phyloP scores from a whole-genome alignment of 2,329 filamentous ascomycete species.

The Aspergillus latus region DNA sequence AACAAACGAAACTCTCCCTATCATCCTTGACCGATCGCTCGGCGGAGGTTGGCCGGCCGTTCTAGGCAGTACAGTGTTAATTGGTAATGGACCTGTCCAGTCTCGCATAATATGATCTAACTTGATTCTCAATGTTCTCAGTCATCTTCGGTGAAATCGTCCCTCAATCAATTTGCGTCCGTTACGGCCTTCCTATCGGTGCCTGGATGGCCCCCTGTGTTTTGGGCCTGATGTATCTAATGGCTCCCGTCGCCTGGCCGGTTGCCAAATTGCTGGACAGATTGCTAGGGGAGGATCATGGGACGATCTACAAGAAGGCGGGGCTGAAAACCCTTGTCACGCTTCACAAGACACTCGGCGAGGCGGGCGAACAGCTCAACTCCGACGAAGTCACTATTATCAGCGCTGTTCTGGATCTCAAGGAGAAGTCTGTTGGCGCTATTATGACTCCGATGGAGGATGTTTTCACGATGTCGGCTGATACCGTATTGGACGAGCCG shows the following conservation, averaged over 20 bases:
- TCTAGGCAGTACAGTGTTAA: conserved; percentile 86
- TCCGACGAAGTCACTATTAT: conserved; percentile 99
- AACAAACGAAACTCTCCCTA: conserved; percentile 93
- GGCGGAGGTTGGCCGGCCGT: conserved; percentile 94
- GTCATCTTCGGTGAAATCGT: conserved; percentile 98
- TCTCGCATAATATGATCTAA: conserved; percentile 3
- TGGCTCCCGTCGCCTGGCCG: conserved; percentile 87
- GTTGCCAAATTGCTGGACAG: conserved; percentile 93
- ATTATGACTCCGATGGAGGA: conserved; percentile 99
- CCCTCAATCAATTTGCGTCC: conserved; percentile 93
- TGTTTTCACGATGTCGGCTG: conserved; percentile 94
- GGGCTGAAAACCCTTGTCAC: conserved; percentile 95
- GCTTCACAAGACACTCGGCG: conserved; percentile 86
- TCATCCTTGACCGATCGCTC: conserved; percentile 89
- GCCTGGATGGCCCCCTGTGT: conserved; percentile 91
- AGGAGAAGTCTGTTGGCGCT: conserved; percentile 88
- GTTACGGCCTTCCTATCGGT: conserved; percentile 91
- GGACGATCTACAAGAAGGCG: conserved; percentile 96
- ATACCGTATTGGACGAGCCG: conserved; percentile 85
- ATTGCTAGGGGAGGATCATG: conserved; percentile 90
- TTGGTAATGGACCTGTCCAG: conserved; percentile 61
- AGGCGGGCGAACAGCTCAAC: conserved; percentile 81
- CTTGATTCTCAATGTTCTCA: conserved; percentile 38
- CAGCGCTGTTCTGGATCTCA: conserved; percentile 90
- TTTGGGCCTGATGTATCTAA: conserved; percentile 83